Evolutionary conservation across 2,329 filamentous ascomycete genomes (phyloP).

Genomic region (Apiospora pterosperma): DNA sequence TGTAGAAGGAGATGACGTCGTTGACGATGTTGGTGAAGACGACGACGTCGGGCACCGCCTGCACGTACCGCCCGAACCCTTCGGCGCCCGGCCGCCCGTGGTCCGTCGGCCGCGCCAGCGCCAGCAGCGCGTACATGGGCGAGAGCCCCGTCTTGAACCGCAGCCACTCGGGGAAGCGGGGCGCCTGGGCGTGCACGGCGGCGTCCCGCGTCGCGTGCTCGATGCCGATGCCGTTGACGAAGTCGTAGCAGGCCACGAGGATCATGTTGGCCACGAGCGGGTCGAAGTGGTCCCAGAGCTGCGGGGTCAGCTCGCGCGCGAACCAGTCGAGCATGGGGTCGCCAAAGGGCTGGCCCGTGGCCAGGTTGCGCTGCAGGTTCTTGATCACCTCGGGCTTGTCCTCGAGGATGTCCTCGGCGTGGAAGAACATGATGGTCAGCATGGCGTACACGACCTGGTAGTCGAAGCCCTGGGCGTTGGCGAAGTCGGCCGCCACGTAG

Average conservation of each 20-base stretch:
- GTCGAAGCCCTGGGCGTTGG: constrained; percentile 7
- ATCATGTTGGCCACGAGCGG: constrained; percentile 12
- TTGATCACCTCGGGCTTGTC: constrained; percentile 6
- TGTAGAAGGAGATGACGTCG: constrained; percentile 13
- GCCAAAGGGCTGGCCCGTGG: constrained; percentile 1
- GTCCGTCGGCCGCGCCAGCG: constrained; percentile 6
- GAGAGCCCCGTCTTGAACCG: constrained; percentile 12
- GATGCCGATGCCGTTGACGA: constrained; percentile 7
- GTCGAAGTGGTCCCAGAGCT: constrained; percentile 8
- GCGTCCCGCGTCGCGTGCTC: not conserved
- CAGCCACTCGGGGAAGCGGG: constrained; percentile 9
- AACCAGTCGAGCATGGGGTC: constrained; percentile 10
- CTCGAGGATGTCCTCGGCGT: constrained; percentile 11
- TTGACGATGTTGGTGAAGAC: constrained; percentile 10
- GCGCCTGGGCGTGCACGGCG: not conserved
- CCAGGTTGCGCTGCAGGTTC: not conserved
- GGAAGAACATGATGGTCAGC: constrained; percentile 11
- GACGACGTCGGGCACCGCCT: constrained; percentile 8
- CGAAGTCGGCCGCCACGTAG: constrained; percentile 9
- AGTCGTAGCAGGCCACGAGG: constrained; percentile 10
- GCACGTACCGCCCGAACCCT: not conserved
- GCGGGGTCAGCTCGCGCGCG: constrained; percentile 6
- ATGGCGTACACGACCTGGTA: constrained; percentile 9
- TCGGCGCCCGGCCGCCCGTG: not conserved
- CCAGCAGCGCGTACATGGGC: constrained; percentile 10